A percentile compares a stretch with the other conserved stretches of the same genome.
These are phyloP conservation scores for Isabelozyma gotoi DNA, from an alignment of 805 yeast genomes.

Conservation along the genomic window DNA sequence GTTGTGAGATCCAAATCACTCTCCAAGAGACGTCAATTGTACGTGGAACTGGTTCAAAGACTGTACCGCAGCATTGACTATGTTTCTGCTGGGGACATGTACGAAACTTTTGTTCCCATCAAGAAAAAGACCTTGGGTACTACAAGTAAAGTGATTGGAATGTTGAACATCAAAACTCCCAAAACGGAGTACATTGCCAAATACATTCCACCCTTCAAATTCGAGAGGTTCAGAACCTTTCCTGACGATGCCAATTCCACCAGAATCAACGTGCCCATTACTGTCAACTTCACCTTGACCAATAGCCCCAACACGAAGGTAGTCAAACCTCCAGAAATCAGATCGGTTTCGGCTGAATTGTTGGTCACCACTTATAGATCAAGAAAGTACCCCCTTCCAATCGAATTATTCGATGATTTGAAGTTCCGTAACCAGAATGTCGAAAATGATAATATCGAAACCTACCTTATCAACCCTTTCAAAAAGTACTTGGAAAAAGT, in stretches of 20 bases:
- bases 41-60: slow-evolving; percentile 2
- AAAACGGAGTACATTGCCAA: slow-evolving; percentile 13
- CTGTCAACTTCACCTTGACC: slow-evolving; percentile 10
- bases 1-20: slow-evolving; percentile 9
- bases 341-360: slow-evolving; percentile 23
- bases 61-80: not conserved
- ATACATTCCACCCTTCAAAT: slow-evolving; percentile 24
- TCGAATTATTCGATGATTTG: slow-evolving; percentile 37
- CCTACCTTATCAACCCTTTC: slow-evolving; percentile 19
- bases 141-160: slow-evolving; percentile 20
- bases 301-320: slow-evolving; percentile 1
- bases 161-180: slow-evolving; percentile 16
- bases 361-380: slow-evolving; percentile 32
- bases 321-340: slow-evolving; percentile 22
- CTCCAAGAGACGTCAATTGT: slow-evolving; percentile 16
- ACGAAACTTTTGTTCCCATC: slow-evolving; percentile 16
- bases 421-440: slow-evolving; percentile 20
- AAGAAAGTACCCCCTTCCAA: slow-evolving; percentile 32
- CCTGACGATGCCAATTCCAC: slow-evolving; percentile 3
- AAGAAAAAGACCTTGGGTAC: slow-evolving; percentile 20
- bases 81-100: slow-evolving; percentile 1
- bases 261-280: slow-evolving; percentile 25
- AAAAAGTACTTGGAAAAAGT: slow-evolving; percentile 16
- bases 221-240: slow-evolving; percentile 5
- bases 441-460: slow-evolving; percentile 17